Percentiles rank a stretch among this genome's conserved stretches.
Conservation (phyloP, 768 basidiomycete species). For the Psilocybe sp. region DNA sequence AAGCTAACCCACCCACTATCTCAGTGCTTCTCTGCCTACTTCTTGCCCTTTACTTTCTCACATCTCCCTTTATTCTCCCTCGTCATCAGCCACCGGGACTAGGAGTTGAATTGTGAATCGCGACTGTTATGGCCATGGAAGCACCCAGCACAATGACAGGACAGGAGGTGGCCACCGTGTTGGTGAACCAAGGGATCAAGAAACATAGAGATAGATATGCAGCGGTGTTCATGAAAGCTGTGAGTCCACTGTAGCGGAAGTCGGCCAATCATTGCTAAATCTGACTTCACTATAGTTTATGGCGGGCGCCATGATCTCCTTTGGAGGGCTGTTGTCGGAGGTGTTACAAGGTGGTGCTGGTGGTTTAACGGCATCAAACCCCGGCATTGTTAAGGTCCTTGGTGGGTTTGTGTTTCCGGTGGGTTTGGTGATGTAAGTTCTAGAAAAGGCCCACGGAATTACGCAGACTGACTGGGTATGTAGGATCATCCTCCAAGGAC, state of each 20-base stretch:
- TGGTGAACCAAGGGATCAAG: constrained; percentile 54
- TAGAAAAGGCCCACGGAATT: background rate
- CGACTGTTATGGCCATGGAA: constrained; percentile 12
- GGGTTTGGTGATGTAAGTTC: constrained; percentile 67
- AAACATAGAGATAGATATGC: constrained; percentile 68
- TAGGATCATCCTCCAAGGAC: constrained; percentile 72
- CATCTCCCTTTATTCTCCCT: constrained; percentile 6
- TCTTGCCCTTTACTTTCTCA: constrained; percentile 1
- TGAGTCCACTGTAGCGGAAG: constrained; percentile 27
- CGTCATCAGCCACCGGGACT: too few species aligned
- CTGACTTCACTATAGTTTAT: constrained; percentile 41
- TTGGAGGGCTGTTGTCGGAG: constrained; percentile 64
- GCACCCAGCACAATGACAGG: constrained; percentile 51
- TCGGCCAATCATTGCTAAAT: background rate
- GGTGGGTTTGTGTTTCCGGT: constrained; percentile 73
- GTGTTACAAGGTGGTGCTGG: constrained; percentile 59
- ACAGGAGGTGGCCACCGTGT: constrained; percentile 50
- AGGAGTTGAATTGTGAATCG: background rate
- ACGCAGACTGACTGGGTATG: background rate
- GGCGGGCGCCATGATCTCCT: constrained; percentile 73
- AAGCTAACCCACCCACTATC: too few species aligned
- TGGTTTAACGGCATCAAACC: constrained; percentile 48
- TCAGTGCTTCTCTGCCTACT: background rate
- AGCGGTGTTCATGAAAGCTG: constrained; percentile 65
- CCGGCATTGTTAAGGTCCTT: constrained; percentile 65